Evolutionary conservation across 2,329 filamentous ascomycete genomes (phyloP), one percentile per base, ranked within the genome.

Genomic region (Dichotomopilus funicola): DNA sequence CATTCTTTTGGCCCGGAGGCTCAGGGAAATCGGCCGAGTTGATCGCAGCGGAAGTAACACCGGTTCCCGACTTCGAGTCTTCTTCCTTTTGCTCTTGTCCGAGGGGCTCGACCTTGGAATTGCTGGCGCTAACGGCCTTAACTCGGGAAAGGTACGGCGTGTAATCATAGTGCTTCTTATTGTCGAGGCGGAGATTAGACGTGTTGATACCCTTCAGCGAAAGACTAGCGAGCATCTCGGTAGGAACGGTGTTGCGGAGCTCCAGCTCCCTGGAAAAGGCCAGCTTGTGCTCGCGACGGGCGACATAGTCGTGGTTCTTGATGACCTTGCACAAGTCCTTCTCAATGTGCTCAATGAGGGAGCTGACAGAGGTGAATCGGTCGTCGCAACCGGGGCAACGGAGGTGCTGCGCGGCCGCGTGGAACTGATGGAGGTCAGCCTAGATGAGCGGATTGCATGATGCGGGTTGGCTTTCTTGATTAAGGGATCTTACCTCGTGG

Each of bases 261-360:
- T 58, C 51, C 33, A 59, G 42, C 57, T 55, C 55, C 31, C 57
- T 40, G 12, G 57, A 61, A 45, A 64, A 55, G 5, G 58, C 51
- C 9, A 62, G 48, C 50, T 56, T 57, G 35, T 61, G 60, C 43
- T 72, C 63, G 3, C 75, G 70, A 13, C 67, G 59, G 6, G 64
- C 56, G 7, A 70, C 66, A 10, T 78, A 57, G 1, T 68, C 59
- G 0, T 58, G 54, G 41, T 63, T 63, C 33, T 60, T 65, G 55
- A 81, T 70, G 0, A 40, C 51, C 1, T 55, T 34, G 58, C 79
- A 82, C 1, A 69, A 53, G 31, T 68, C 63, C 2, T 60, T 59
- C 63, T 81, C 77, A 3, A 81, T 68, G 49, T 82, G 79, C 0
- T 56, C 40, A 51, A 80, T 70, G 38, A 79, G 70, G 0, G 50